Conservation (phyloP, 768 basidiomycete genomes). For the Floccularia luteovirens region DNA sequence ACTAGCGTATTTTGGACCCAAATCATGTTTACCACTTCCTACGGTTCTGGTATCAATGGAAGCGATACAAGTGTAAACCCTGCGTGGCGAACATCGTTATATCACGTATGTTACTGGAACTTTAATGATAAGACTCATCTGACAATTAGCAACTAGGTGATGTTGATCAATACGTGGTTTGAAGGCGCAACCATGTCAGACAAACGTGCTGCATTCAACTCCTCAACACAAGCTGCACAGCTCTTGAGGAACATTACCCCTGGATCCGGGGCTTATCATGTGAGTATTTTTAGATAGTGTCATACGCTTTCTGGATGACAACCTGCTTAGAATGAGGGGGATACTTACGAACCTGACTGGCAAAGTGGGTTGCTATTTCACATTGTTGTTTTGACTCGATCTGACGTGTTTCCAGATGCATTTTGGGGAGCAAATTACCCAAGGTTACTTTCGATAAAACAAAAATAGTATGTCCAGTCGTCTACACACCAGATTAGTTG, state of each 20-base stretch:
- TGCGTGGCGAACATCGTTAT: conserved; percentile 18
- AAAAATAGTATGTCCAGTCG: conserved; percentile 15
- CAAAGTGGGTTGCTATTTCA: conserved; percentile 10
- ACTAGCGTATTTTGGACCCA: conserved; percentile 11
- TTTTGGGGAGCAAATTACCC: conserved; percentile 19
- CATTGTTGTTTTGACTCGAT: neutral
- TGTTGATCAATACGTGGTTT: conserved; percentile 10
- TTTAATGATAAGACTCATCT: neutral
- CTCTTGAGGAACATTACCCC: conserved; percentile 15
- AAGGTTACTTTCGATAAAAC: conserved; percentile 15
- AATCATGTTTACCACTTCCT: conserved; percentile 13
- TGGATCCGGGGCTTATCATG: conserved; percentile 17
- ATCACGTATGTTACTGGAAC: conserved; percentile 13
- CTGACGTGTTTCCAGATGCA: conserved; percentile 7
- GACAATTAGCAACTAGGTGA: conserved; percentile 5
- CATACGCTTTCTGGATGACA: neutral
- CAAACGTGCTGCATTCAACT: conserved; percentile 8
- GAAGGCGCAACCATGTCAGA: conserved; percentile 7
- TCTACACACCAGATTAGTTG: neutral
- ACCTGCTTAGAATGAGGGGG: conserved; percentile 15
- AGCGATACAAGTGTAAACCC: conserved; percentile 13
- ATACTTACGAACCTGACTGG: conserved; percentile 18
- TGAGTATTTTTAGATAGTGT: conserved; percentile 3
- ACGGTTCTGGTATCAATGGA: conserved; percentile 10
- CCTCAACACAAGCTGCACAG: conserved; percentile 12